Evolutionary conservation across 2,329 filamentous ascomycete species (phyloP).

Genomic region (Coniochaeta prunicola): DNA sequence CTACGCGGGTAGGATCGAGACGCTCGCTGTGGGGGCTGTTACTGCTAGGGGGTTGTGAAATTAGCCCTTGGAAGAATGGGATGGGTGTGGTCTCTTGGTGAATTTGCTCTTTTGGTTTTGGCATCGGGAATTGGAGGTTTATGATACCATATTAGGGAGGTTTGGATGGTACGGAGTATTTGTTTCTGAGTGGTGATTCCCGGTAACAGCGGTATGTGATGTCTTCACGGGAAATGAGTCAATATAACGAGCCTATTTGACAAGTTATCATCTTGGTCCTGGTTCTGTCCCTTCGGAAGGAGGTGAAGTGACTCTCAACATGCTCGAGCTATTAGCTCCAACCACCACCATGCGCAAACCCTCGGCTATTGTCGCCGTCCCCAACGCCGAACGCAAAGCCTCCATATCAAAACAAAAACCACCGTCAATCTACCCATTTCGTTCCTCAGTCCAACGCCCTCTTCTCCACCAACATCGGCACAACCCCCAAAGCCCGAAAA

Average conservation of each 20-base stretch:
- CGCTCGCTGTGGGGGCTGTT: conserved; percentile 61
- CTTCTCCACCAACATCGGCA: too few species aligned
- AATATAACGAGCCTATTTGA: not conserved
- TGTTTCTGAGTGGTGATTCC: not conserved
- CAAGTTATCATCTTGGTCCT: not conserved
- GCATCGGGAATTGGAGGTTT: not conserved
- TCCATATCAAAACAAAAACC: too few species aligned
- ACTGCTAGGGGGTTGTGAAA: conserved; percentile 30
- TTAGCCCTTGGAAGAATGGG: not conserved
- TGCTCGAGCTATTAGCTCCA: too few species aligned
- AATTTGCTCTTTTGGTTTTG: not conserved
- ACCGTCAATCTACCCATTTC: too few species aligned
- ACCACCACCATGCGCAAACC: too few species aligned
- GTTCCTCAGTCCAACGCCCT: too few species aligned
- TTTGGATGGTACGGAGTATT: not conserved
- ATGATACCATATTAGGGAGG: not conserved
- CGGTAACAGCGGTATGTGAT: not conserved
- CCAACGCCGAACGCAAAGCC: too few species aligned
- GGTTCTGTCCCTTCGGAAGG: too few species aligned
- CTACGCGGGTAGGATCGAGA: conserved; percentile 66
- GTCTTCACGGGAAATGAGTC: not conserved
- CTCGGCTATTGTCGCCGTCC: too few species aligned
- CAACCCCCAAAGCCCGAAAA: too few species aligned
- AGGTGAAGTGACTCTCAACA: too few species aligned
- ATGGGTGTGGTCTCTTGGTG: not conserved